phyloP scores from a whole-genome alignment of 371 early-diverging fungal genomes.

The Paraphysoderma sedebokerense region DNA sequence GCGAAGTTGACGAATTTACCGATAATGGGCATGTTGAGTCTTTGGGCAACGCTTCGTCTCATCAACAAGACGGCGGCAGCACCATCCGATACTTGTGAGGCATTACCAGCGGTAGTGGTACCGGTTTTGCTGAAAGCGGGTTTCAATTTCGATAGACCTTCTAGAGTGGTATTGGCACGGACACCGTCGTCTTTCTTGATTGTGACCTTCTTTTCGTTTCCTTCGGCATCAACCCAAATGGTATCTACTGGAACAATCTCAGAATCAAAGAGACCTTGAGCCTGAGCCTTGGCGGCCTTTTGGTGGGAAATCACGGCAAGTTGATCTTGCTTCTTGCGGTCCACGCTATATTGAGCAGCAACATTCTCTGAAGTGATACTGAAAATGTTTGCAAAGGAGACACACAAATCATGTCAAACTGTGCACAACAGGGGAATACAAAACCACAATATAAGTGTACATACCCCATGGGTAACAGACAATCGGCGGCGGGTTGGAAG shows the following conservation, averaged over 20 bases:
- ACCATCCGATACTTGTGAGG: slow-evolving; percentile 97
- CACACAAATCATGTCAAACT: no score
- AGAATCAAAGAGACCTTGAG: slow-evolving; percentile 72
- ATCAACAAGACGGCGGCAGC: slow-evolving; percentile 93
- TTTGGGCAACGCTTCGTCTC: slow-evolving; percentile 81
- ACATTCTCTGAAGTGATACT: slow-evolving; percentile 95
- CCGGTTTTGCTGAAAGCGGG: slow-evolving; percentile 83
- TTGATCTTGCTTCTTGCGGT: slow-evolving; percentile 74
- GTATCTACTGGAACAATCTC: slow-evolving; percentile 88
- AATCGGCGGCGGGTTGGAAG: slow-evolving; percentile 57
- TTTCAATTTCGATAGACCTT: slow-evolving; percentile 64
- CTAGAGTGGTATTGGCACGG: slow-evolving; percentile 59
- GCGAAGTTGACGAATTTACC: slow-evolving; percentile 82
- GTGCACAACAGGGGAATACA: no score
- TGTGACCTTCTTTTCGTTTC: slow-evolving; percentile 38
- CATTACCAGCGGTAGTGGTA: slow-evolving; percentile 89
- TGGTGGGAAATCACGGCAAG: slow-evolving; percentile 66
- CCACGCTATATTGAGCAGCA: slow-evolving; percentile 60
- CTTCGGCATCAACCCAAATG: slow-evolving; percentile 49
- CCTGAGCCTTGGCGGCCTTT: slow-evolving; percentile 72
- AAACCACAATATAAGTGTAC: no score
- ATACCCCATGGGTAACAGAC: slow-evolving; percentile 78
- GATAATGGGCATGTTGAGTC: slow-evolving; percentile 65
- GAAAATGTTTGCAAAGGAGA: no score
- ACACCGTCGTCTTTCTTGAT: slow-evolving; percentile 85